Evolutionary conservation across 75 land plant genomes (phyloP).

Genomic region (Pinus albicaulis): DNA sequence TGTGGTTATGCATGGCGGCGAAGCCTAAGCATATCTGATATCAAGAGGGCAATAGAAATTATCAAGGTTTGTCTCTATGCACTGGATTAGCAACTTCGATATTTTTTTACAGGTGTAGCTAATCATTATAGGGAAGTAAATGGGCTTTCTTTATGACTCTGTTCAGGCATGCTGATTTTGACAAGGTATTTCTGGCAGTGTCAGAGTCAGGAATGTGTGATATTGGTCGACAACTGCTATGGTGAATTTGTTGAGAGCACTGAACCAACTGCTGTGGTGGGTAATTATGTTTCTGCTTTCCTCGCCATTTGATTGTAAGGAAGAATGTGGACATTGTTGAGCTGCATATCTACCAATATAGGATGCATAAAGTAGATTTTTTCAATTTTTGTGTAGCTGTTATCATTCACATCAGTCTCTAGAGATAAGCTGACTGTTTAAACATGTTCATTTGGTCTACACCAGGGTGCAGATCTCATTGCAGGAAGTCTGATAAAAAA

Average conservation of each 20-base stretch:
- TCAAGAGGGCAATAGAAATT: conserved; percentile 60
- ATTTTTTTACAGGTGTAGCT: not conserved
- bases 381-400: not conserved
- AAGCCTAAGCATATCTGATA: conserved; percentile 74
- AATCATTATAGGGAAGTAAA: not conserved
- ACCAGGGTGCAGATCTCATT: conserved; percentile 94
- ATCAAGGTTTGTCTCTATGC: conserved; percentile 58
- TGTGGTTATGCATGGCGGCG: conserved; percentile 97
- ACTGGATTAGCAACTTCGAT: not conserved
- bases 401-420: not conserved
- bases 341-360: not conserved
- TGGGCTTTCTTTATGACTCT: not conserved
- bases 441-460: conserved; percentile 1
- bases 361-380: not conserved
- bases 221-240: conserved; percentile 98
- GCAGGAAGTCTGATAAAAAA: conserved; percentile 98
- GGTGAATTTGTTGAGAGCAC: conserved; percentile 88
- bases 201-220: conserved; percentile 85
- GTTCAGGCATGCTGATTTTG: not conserved
- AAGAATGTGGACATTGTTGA: not conserved
- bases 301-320: not conserved
- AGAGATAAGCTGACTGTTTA: not conserved
- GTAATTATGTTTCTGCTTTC: conserved; percentile 12
- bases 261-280: conserved; percentile 95
- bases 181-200: conserved; percentile 27